Evolutionary conservation across 148 eudicot genomes (phyloP).

Genomic region (Cornus controversa): DNA sequence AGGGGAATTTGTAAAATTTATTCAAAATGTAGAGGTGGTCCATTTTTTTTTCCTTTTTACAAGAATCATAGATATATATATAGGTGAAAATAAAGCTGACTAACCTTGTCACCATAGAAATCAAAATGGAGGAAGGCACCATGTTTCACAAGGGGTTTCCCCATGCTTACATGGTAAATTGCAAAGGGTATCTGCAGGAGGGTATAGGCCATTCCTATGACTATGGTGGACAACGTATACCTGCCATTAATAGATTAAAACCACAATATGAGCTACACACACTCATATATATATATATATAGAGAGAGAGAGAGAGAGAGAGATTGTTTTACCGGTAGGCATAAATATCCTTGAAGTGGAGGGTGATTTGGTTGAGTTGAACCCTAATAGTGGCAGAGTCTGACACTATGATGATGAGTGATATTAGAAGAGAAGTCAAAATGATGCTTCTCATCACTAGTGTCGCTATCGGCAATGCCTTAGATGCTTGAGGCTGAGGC

Average conservation of each 20-base stretch:
- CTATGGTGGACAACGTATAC: not conserved
- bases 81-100: not conserved
- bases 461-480: not conserved
- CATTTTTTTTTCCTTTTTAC: no score
- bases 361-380: not conserved
- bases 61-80: no score
- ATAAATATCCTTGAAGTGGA: not conserved
- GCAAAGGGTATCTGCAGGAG: not conserved
- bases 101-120: constrained; percentile 7
- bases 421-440: not conserved
- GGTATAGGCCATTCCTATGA: not conserved
- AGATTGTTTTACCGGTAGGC: not conserved
- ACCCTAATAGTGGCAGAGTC: not conserved
- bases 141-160: not conserved
- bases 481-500: not conserved
- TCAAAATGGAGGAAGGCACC: not conserved
- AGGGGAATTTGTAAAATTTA: no score
- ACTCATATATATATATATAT: no score
- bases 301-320: not conserved
- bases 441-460: not conserved
- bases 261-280: not conserved
- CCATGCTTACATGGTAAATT: not conserved
- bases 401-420: not conserved
- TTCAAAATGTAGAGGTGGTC: no score
- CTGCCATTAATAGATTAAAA: not conserved